Percentiles rank a stretch among this genome's conserved stretches.
Conservation (phyloP, 2,329 filamentous ascomycete species). For the Nannizziopsis arthrosporioides region DNA sequence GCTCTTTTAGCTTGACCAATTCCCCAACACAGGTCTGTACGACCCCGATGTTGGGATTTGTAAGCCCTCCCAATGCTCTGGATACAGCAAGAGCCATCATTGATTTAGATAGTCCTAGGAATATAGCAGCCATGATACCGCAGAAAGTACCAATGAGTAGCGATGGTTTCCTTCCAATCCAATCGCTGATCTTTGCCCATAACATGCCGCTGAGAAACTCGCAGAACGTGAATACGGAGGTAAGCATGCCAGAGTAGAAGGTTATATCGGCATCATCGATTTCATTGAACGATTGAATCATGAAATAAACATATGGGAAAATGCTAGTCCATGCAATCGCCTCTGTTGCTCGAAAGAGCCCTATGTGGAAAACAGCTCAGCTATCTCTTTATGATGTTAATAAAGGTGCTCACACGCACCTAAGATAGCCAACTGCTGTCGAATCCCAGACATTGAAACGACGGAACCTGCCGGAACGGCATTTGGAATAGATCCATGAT, state of each 20-base stretch:
- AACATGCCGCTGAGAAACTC: slow-evolving; percentile 10
- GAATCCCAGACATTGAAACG: not conserved
- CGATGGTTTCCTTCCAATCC: slow-evolving; percentile 10
- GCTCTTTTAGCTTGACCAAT: slow-evolving; percentile 4
- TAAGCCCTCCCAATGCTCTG: slow-evolving; percentile 9
- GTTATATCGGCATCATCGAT: slow-evolving; percentile 4
- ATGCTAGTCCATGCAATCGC: slow-evolving; percentile 13
- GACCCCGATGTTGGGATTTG: slow-evolving; percentile 12
- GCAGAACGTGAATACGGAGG: slow-evolving; percentile 12
- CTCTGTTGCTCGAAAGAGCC: slow-evolving; percentile 11
- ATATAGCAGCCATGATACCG: slow-evolving; percentile 6
- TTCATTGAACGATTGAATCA: slow-evolving; percentile 9
- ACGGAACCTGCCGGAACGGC: too few species aligned
- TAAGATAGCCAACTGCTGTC: not conserved
- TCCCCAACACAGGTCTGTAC: slow-evolving; percentile 11
- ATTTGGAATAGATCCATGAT: too few species aligned
- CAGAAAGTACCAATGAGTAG: slow-evolving; percentile 9
- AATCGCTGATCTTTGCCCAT: slow-evolving; percentile 12
- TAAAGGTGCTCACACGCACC: not conserved
- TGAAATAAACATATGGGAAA: slow-evolving; percentile 11
- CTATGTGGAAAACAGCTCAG: not conserved
- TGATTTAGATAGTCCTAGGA: slow-evolving; percentile 7
- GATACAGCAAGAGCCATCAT: slow-evolving; percentile 1
- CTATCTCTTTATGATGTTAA: not conserved
- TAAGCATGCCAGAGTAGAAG: slow-evolving; percentile 4